Evolutionary conservation across 2,329 filamentous ascomycete species (phyloP).

Genomic region (Magnaporthiopsis poae): DNA sequence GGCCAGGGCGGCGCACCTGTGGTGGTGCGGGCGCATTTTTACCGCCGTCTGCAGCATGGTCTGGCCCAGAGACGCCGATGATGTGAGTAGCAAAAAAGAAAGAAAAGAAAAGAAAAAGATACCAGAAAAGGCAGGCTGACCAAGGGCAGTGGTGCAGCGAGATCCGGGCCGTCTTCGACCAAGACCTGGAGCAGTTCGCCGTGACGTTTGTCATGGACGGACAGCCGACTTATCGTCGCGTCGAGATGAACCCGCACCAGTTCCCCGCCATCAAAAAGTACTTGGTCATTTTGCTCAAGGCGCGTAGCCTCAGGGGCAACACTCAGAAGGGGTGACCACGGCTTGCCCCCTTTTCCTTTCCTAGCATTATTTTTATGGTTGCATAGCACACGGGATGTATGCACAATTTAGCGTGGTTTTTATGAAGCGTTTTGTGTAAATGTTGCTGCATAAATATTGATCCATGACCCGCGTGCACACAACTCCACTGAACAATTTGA

Average conservation of each 20-base stretch:
- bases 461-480: neutral
- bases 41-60: neutral
- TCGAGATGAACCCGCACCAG: neutral
- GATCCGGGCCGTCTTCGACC: slow-evolving; percentile 1
- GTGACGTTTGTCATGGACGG: slow-evolving; percentile 5
- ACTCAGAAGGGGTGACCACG: neutral
- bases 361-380: neutral
- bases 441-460: neutral
- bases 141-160: neutral
- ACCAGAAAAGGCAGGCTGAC: neutral
- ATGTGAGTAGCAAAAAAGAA: neutral
- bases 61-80: neutral
- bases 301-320: neutral
- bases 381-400: neutral
- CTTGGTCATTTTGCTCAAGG: neutral
- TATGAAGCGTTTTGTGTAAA: neutral
- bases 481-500: neutral
- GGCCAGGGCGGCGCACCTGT: slow-evolving; percentile 2
- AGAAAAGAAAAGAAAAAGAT: neutral
- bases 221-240: neutral
- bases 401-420: neutral
- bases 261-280: neutral
- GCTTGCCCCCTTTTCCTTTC: no score
- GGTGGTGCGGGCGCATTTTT: slow-evolving; percentile 4
- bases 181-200: slow-evolving; percentile 2